Base-by-base conservation (phyloP, 2,329 filamentous ascomycete species). In the Talaromyces sp. region DNA sequence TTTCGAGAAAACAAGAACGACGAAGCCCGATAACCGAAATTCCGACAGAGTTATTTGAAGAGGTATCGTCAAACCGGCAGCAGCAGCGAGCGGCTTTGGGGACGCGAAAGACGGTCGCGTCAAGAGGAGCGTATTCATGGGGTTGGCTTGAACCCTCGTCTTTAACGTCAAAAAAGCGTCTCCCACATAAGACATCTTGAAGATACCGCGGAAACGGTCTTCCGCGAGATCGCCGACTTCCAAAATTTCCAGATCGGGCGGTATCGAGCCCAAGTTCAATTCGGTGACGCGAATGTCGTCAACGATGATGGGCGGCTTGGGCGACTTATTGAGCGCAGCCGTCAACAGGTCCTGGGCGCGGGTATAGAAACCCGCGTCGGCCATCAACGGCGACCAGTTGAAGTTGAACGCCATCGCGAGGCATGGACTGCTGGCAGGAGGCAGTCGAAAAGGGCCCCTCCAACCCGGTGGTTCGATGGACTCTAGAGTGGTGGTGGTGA, bases 311-410 rank as follows among this genome's bases (percentile, higher is more conserved):
- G 95, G 95, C 60, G 95, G 95, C 73, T 98, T 98, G 43, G 93
- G 93, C 58, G 91, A 95, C 79, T 98, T 98, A 84, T 99, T 99
- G 71, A 99, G 83, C 38, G 95, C 95, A 61, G 90, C 89, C 27
- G 95, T 99, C 69, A 99, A 84, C 76, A 98, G 89, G 75, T 98
- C 93, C 75, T 93, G 90, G 56, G 95, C 93, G 69, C 92, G 89
- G 74, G 89, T 86, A 78, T 93, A 93, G 77, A 95, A 95, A 69
- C 87, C 86, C 71, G 91, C 93, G 80, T 98, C 95, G 73, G 93
- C 93, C 80, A 96, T 95, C 67, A 99, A 84, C 73, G 95, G 95
- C 85, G 92, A 96, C 95, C 95, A 99, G 91, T 98, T 98, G 90
- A 99, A 99, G 83, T 98, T 98, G 89, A 99, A 99, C 69, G 95